A percentile compares a stretch with the other conserved stretches of the same genome.
phyloP scores from a whole-genome alignment of 257 asterid species.

The Parsonsia alboflavescens region DNA sequence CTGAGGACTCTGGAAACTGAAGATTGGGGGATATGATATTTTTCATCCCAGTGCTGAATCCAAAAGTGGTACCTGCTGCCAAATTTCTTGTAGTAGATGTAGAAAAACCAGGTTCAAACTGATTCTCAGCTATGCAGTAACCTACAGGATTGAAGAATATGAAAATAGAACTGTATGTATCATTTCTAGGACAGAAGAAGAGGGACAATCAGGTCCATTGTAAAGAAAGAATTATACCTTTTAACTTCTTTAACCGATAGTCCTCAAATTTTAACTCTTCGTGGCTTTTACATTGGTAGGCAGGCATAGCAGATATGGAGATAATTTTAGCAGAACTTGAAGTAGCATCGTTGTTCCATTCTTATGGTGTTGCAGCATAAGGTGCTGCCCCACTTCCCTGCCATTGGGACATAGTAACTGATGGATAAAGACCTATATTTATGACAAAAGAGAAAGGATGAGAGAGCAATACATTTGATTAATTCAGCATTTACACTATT shows the following conservation, averaged over 20 bases:
- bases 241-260: constrained; percentile 46
- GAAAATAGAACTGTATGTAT: background rate
- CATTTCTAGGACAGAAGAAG: background rate
- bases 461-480: too few species aligned
- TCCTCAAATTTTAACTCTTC: constrained; percentile 88
- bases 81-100: background rate
- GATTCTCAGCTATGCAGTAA: background rate
- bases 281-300: constrained; percentile 59
- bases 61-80: background rate
- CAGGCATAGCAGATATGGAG: constrained; percentile 74
- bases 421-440: background rate
- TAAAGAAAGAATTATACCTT: constrained; percentile 37
- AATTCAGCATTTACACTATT: too few species aligned
- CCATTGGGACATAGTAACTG: background rate
- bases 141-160: background rate
- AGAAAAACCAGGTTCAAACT: background rate
- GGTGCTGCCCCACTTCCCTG: constrained; percentile 60
- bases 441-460: background rate
- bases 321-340: constrained; percentile 40
- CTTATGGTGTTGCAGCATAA: constrained; percentile 51
- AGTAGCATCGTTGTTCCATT: constrained; percentile 35
- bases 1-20: constrained; percentile 2
- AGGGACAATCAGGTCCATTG: background rate
- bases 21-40: background rate
- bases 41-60: background rate